Evolutionary conservation across 1,284 basidiomycete species (phyloP), one percentile per base, ranked within the genome.

Genomic region (Cutaneotrichosporon dermatis): DNA sequence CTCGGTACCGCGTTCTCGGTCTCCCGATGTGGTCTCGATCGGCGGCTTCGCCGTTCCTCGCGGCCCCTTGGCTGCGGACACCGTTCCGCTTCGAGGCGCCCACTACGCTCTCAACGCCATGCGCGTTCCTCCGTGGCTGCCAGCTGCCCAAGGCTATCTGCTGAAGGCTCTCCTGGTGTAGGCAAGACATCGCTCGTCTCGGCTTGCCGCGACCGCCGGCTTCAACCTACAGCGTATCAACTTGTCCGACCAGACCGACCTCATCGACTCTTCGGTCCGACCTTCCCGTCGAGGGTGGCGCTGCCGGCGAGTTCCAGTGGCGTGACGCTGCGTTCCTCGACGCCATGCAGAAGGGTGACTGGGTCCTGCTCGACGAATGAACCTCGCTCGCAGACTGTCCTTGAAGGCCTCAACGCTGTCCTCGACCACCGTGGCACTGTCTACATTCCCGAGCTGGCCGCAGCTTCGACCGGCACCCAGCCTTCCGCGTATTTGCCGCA

Each of bases 301-400:
- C 83, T 10, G 85, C 92, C 4, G 95, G 95, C 55, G 90, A 96
- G 74, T 99, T 99, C 75, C 88, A 88, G 3, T 99, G 97, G 96
- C 91, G 88, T 72, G 92, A 98, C 65, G 96, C 95, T 0, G 93
- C 97, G 53, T 99, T 99, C 74, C 82, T 99, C 54, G 86, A 85
- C 63, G 95, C 96, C 0, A 82, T 99, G 80, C 92, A 92, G 77
- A 85, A 88, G 59, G 96, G 96, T 4, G 86, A 91, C 66, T 98
- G 94, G 94, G 95, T 99, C 5, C 83, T 99, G 12, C 83, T 99
- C 6, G 96, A 99, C 77, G 96, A 99, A 98, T 98, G 94, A 98
- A 98, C 73, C 83, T 98, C 15, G 95, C 94, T 92, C 94, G 34
- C 92, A 95, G 75, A 88, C 96, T 1, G 90, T 99, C 6, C 85